Base-by-base conservation (phyloP, 495 filamentous ascomycete species). In the Aspergillus conjunctus region DNA sequence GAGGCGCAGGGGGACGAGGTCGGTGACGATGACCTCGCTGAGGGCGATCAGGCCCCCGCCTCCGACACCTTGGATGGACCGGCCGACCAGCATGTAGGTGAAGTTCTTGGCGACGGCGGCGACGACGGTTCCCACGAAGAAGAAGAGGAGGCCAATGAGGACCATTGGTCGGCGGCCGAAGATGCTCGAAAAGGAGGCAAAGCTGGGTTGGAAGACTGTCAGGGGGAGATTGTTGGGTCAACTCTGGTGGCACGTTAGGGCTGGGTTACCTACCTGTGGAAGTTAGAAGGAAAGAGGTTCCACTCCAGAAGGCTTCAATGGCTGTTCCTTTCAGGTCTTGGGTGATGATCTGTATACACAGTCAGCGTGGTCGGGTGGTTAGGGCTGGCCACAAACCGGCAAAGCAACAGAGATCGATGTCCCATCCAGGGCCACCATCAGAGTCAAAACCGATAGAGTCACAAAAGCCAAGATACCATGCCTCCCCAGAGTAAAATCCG, bases 401-500 rank as follows among this genome's bases (percentile, higher is more conserved):
- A 92, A 68, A 4, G 90, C 89, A 20, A 92, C 87, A 8, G 85
- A 87, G 15, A 92, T 76, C 2, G 86, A 89, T 3, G 90, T 92
- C 1, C 87, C 88, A 71, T 92, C 89, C 18, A 92, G 73, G 22
- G 90, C 88, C 6, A 83, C 86, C 76, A 87, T 87, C 34, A 91
- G 71, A 0, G 83, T 83, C 22, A 91, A 77, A 8, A 87, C 76
- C 20, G 78, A 75, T 44, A 92, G 77, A 0, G 87, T 85, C 21
- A 70, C 68, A 21, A 74, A 71, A 4, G 68, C 71, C 50, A 73
- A 30, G 9, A 61, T 59, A 3, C 72, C 72, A 15, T 65, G 64
- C 17, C 59, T 51, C 11, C 66, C 71, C 18, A 75, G 51, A 9
- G 55, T 55, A 62, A 72, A 75, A 20, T 66, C 68, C 3, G 67